Conservation (phyloP, 2,329 filamentous ascomycete genomes). For the Aciculosporium take region DNA sequence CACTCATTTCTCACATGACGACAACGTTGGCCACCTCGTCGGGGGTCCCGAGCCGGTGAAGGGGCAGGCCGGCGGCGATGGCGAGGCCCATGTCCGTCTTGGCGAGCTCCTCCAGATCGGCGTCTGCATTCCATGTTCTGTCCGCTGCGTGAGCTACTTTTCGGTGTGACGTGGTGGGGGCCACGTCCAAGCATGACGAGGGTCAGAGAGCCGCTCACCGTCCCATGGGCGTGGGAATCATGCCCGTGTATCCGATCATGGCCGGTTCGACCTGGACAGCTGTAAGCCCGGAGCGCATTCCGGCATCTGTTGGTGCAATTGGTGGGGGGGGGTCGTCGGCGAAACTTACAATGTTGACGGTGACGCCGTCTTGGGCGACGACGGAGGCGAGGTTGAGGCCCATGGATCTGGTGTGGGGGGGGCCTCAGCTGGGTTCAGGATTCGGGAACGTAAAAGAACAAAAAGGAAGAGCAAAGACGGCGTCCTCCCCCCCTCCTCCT, state of each 20-base stretch:
- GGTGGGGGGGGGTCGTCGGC: not conserved
- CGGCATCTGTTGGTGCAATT: too few relatives aligned
- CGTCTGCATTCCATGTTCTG: constrained; percentile 4
- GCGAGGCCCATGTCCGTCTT: constrained; percentile 4
- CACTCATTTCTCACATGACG: constrained; percentile 1
- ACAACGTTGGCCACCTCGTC: constrained; percentile 7
- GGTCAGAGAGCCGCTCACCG: not conserved
- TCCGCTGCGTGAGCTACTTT: not conserved
- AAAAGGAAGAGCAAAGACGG: too few relatives aligned
- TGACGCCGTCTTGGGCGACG: constrained; percentile 5
- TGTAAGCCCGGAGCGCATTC: too few relatives aligned
- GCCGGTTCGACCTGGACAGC: constrained; percentile 6
- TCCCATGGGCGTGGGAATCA: constrained; percentile 6
- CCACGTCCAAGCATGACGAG: too few relatives aligned
- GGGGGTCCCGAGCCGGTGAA: constrained; percentile 5
- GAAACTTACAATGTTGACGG: constrained; percentile 5
- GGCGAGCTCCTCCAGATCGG: not conserved
- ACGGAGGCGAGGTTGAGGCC: constrained; percentile 5
- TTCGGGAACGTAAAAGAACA: too few relatives aligned
- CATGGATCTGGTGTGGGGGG: constrained; percentile 8
- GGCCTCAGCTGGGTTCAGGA: too few relatives aligned
- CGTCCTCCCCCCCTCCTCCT: too few relatives aligned
- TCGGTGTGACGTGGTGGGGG: too few relatives aligned
- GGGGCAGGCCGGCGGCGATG: constrained; percentile 5
- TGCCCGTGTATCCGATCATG: constrained; percentile 8